Evolutionary conservation across 2,329 filamentous ascomycete genomes (phyloP), one percentile per base, ranked within the genome.

Genomic region (Teratosphaeria gauchensis): DNA sequence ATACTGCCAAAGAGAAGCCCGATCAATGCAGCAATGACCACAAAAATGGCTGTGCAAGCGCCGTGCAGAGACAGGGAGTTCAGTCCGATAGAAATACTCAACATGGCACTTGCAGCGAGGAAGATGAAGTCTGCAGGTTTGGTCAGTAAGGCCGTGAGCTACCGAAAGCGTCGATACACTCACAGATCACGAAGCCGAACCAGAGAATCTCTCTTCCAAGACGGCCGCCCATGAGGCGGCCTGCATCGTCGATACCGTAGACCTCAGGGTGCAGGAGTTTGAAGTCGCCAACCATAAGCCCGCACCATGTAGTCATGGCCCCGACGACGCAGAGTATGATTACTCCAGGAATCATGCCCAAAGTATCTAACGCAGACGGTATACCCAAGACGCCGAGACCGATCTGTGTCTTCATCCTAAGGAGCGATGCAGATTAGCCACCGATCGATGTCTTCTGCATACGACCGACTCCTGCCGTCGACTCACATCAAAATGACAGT

Each of bases 51-150:
- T 0, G 82, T 84, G 63, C 83, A 86, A 1, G 78, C 71, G 2
- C 77, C 78, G 63, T 85, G 82, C 19, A 76, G 73, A 0, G 80
- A 82, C 0, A 86, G 72, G 0, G 82, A 80, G 63, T 86, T 86
- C 56, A 85, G 71, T 0, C 76, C 82, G 0, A 80, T 81, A 0
- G 82, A 82, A 0, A 82, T 76, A 11, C 80, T 80, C 32, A 85
- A 76, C 59, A 85, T 82, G 12, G 82, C 82, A 0, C 79, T 79
- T 1, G 77, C 82, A 5, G 77, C 75, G 19, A 78, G 77, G 24
- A 85, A 78, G 56, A 83, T 74, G 59, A 81, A 83, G 5, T 79
- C 80, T 4, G 83, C 69, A 12, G 84, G 75, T 69, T 84, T 84
- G 2, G 84, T 67, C 0, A 78, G 70, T 31, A 76, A 76, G 8